Conservation (phyloP, 768 basidiomycete species). For the Lentinula lateritia region DNA sequence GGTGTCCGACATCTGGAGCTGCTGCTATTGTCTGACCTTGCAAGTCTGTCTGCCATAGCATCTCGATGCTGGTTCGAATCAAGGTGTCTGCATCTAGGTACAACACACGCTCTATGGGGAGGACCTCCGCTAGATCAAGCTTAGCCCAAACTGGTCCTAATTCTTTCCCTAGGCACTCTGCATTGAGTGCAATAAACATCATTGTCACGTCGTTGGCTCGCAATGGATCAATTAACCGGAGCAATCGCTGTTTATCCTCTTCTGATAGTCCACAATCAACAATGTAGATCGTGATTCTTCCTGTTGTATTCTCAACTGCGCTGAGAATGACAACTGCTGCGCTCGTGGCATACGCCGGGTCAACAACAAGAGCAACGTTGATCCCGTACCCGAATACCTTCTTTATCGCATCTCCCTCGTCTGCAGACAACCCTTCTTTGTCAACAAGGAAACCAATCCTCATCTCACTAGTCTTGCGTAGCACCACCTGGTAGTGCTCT, state of each 20-base stretch:
- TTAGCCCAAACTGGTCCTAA: constrained; percentile 42
- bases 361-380: constrained; percentile 38
- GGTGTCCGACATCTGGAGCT: constrained; percentile 41
- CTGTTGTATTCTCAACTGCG: constrained; percentile 25
- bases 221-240: constrained; percentile 18
- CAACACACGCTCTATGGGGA: constrained; percentile 45
- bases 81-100: constrained; percentile 53
- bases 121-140: constrained; percentile 35
- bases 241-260: constrained; percentile 27
- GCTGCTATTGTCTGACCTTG: constrained; percentile 37
- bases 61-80: constrained; percentile 31
- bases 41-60: constrained; percentile 43
- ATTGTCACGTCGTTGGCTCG: constrained; percentile 27
- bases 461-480: constrained; percentile 45
- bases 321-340: constrained; percentile 44
- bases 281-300: constrained; percentile 43
- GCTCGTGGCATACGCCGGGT: constrained; percentile 41
- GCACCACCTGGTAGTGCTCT: constrained; percentile 43
- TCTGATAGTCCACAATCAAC: constrained; percentile 39
- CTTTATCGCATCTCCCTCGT: neutral
- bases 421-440: constrained; percentile 8
- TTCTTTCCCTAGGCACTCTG: constrained; percentile 18
- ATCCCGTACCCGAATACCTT: constrained; percentile 37
- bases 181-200: constrained; percentile 34
- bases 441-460: constrained; percentile 43